Evolutionary conservation across 2,329 filamentous ascomycete species (phyloP), one percentile per base, ranked within the genome.

Genomic region (Microdochium nivale): DNA sequence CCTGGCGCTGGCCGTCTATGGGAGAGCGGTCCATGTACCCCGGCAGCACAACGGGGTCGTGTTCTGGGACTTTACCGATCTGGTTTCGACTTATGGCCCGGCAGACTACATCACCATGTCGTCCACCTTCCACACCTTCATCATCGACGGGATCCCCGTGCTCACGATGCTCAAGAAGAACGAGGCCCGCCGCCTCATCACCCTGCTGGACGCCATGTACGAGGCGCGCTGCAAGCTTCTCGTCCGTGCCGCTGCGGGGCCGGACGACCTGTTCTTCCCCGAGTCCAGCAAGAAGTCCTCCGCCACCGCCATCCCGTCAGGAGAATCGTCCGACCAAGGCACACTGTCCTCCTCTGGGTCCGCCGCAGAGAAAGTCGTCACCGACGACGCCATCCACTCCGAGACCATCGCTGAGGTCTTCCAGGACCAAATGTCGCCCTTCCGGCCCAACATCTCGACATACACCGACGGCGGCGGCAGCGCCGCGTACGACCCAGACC

Each of bases 71-170:
- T 94, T 92, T 59, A 61, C 73, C 14, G 77, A 86, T 33, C 77
- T 92, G 1, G 89, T 87, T 53, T 76, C 77, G 5, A 73, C 75
- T 1, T 82, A 90, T 46, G 88, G 88, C 0, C 87, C 88, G 1
- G 88, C 88, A 25, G 88, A 94, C 69, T 94, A 91, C 67, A 87
- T 91, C 51, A 87, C 86, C 1, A 79, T 94, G 64, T 87, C 88
- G 1, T 90, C 87, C 1, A 86, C 80, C 16, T 92, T 85, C 65
- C 87, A 91, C 66, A 91, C 88, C 0, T 78, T 92, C 54, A 81
- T 92, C 62, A 72, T 92, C 47, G 84, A 86, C 57, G 70, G 82
- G 21, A 75, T 92, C 1, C 88, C 88, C 0, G 64, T 86, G 16
- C 70, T 94, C 13, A 83, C 80, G 0, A 65, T 84, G 2, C 68